Percentiles rank a stretch among this genome's conserved stretches.
These are phyloP conservation scores for Solanum hybrid DNA, from an alignment of 305 asterid genomes.

Conservation along the genomic window DNA sequence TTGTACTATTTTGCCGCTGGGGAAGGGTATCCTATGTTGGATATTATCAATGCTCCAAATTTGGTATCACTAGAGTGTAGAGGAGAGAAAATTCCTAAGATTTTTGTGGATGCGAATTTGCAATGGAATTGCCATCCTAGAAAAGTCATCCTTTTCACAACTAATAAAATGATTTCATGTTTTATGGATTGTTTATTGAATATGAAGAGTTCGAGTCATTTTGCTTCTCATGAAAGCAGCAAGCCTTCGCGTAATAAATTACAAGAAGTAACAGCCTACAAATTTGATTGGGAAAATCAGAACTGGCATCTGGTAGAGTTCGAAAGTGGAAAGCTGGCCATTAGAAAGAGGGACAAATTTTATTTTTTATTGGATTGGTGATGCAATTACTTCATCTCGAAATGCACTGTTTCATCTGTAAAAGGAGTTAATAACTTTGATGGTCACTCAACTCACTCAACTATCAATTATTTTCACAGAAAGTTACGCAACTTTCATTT, in stretches of 20 bases:
- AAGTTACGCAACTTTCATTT: no score
- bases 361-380: not conserved
- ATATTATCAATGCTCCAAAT: not conserved
- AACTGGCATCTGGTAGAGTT: not conserved
- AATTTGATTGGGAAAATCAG: not conserved
- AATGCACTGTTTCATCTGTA: not conserved
- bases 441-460: no score
- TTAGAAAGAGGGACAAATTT: not conserved
- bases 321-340: not conserved
- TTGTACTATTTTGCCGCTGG: not conserved
- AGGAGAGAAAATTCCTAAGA: not conserved
- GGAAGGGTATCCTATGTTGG: not conserved
- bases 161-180: not conserved
- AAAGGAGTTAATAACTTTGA: no score
- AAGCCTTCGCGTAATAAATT: not conserved
- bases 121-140: not conserved
- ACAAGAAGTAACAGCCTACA: not conserved
- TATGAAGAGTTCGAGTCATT: not conserved
- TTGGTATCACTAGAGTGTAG: not conserved
- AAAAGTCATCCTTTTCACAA: not conserved
- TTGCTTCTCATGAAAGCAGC: no score
- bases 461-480: no score
- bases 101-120: not conserved
- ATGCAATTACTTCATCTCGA: not conserved
- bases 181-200: not conserved